Conservation (phyloP, 805 yeast genomes). For the Geotrichum ghanense region DNA sequence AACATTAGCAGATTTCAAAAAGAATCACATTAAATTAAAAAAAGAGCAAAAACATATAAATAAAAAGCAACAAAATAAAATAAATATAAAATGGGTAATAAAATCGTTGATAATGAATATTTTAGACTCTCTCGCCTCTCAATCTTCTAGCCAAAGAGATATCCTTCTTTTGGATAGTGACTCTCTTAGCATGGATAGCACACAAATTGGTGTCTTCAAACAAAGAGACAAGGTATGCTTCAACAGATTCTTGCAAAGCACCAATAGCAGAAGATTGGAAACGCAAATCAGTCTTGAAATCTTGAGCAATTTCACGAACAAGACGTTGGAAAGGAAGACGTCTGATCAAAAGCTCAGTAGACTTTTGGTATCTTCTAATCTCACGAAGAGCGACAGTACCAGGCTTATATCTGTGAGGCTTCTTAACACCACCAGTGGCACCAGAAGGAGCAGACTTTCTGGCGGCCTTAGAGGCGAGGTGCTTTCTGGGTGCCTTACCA, state of each 20-base stretch:
- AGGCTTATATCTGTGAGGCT: slow-evolving; percentile 91
- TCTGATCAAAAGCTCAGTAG: slow-evolving; percentile 77
- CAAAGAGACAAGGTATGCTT: slow-evolving; percentile 76
- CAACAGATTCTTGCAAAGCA: slow-evolving; percentile 84
- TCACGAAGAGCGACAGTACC: slow-evolving; percentile 91
- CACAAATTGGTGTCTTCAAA: slow-evolving; percentile 87
- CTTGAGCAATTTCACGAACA: slow-evolving; percentile 83
- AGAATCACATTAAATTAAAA: slow-evolving; percentile 1
- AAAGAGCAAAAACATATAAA: background rate
- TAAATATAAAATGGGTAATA: background rate
- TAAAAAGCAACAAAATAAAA: slow-evolving; percentile 1
- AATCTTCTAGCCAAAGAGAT: slow-evolving; percentile 86
- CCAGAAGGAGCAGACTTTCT: slow-evolving; percentile 75
- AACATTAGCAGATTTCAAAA: no score
- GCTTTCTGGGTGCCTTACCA: slow-evolving; percentile 91
- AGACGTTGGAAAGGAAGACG: slow-evolving; percentile 86
- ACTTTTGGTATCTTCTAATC: slow-evolving; percentile 85
- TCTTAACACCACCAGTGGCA: slow-evolving; percentile 82
- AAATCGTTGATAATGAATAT: background rate
- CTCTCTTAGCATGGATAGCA: slow-evolving; percentile 91
- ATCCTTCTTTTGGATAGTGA: slow-evolving; percentile 85
- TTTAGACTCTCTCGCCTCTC: slow-evolving; percentile 57
- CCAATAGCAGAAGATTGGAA: slow-evolving; percentile 86
- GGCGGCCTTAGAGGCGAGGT: slow-evolving; percentile 83
- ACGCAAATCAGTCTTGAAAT: slow-evolving; percentile 76